Base-by-base conservation (phyloP, 2,329 filamentous ascomycete species). In the Paramyrothecium sp. region DNA sequence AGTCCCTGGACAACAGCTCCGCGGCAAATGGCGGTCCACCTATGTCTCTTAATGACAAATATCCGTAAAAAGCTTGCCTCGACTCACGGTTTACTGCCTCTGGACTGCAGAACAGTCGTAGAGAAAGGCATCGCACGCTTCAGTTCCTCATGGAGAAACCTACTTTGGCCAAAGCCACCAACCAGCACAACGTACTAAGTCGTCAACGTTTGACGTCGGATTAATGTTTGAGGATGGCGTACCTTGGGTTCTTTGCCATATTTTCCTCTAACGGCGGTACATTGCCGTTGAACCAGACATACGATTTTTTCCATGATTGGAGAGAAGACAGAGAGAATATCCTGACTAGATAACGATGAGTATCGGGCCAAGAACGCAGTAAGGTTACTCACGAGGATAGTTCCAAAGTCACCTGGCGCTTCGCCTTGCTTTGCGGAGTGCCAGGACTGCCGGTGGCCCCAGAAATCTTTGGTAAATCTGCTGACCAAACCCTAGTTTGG, bases 151-250 rank as follows among this genome's bases (percentile, higher is more conserved):
- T 58, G 61, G 0, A 78, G 56, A 5, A 71, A 75, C 0, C 51
- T 33, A 16, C 65, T 71, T 2, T 69, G 60, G 0, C 76, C 75
- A 5, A 78, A 73, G 0, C 75, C 76, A 0, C 76, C 76, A 0
- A 73, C 75, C 0, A 78, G 65, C 2, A 77, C 64, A 5, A 78
- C 54, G 22, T 70, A 72, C 76, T 77, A 17, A 44, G 38, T 16
- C 13, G 13, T 16, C 5, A 44, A 12, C 13, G n/a, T 10, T 20
- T 58, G 3, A 46, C 17, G 2, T 7, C 33, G 33, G 33, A 10
- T 10, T 38, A 8, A 38, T 44, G 12, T 8, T 17, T 0, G 16
- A n/a, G n/a, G 20, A 22, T 11, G 2, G 1, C 51, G 34, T 51
- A 73, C 73, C 59, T 69, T 72, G 2, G 72, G 70, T 3, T 26